phyloP scores from a whole-genome alignment of 2,329 filamentous ascomycete species.

The Diaporthe humulicola region DNA sequence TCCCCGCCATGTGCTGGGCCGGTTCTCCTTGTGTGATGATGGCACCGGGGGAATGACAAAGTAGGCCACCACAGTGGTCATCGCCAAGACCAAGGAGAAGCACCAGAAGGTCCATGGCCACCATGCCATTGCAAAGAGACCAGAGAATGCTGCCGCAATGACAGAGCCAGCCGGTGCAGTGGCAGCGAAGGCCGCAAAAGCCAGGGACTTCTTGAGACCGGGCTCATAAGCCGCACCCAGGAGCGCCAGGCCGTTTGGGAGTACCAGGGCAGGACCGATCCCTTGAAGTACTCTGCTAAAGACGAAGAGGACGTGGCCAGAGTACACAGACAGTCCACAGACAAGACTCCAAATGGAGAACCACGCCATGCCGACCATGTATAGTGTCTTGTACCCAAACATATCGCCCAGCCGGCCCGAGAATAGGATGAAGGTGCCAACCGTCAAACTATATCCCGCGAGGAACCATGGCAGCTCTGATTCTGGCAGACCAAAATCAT shows the following conservation, averaged over 20 bases:
- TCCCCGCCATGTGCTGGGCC: slow-evolving; percentile 8
- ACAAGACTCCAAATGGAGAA: slow-evolving; percentile 55
- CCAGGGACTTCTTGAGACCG: slow-evolving; percentile 49
- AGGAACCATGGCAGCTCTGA: slow-evolving; percentile 58
- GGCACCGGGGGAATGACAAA: slow-evolving; percentile 42
- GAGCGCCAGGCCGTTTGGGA: slow-evolving; percentile 70
- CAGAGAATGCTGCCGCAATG: slow-evolving; percentile 49
- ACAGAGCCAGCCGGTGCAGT: slow-evolving; percentile 44
- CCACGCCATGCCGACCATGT: slow-evolving; percentile 57
- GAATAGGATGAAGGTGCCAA: slow-evolving; percentile 60
- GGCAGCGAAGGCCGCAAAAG: slow-evolving; percentile 51
- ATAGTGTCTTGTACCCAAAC: slow-evolving; percentile 60
- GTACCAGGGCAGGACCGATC: slow-evolving; percentile 65
- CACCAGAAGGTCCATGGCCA: slow-evolving; percentile 50
- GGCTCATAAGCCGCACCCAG: slow-evolving; percentile 63
- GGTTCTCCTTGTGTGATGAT: slow-evolving; percentile 4
- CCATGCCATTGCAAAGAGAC: slow-evolving; percentile 46
- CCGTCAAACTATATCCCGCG: slow-evolving; percentile 59
- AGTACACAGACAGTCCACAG: slow-evolving; percentile 52
- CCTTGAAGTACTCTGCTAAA: slow-evolving; percentile 64
- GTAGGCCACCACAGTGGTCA: slow-evolving; percentile 43
- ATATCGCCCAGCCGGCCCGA: slow-evolving; percentile 61
- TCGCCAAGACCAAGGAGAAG: slow-evolving; percentile 43
- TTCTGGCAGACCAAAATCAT: slow-evolving; percentile 53
- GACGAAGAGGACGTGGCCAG: slow-evolving; percentile 53